phyloP scores from a whole-genome alignment of 495 filamentous ascomycete genomes.

The Tuber borchii region DNA sequence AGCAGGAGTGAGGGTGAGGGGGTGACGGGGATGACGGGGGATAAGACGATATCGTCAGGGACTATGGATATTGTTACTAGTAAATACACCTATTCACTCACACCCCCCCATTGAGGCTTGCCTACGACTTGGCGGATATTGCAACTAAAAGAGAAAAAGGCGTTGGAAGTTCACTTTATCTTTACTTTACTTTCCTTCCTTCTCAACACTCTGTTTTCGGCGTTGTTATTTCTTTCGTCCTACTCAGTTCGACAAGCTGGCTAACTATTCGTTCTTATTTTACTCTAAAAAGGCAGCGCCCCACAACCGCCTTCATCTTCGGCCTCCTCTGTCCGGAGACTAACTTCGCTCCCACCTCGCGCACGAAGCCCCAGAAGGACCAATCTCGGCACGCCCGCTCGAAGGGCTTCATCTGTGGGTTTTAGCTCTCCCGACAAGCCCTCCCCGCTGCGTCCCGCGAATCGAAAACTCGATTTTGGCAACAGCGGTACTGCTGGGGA shows the following conservation, averaged over 20 bases:
- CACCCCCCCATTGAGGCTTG: neutral
- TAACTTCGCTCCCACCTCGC: conserved; percentile 48
- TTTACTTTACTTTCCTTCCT: neutral
- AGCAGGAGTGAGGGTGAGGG: neutral
- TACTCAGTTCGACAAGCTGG: neutral
- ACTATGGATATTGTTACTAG: conserved; percentile 47
- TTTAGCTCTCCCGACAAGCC: conserved; percentile 44
- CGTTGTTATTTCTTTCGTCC: neutral
- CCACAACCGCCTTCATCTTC: conserved; percentile 23
- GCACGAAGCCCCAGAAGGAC: conserved; percentile 54
- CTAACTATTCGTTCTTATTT: neutral
- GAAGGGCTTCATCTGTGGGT: conserved; percentile 47
- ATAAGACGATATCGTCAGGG: conserved; percentile 43
- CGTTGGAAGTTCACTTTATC: neutral
- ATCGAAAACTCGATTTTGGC: conserved; percentile 17
- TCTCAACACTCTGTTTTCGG: neutral
- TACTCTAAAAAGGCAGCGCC: neutral
- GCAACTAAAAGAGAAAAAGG: neutral
- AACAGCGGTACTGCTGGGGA: neutral
- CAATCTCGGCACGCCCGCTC: conserved; percentile 52
- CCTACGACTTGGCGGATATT: neutral
- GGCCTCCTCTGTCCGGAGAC: conserved; percentile 39
- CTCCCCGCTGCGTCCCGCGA: conserved; percentile 15
- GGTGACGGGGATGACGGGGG: conserved; percentile 7
- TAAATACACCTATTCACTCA: conserved; percentile 22